These are phyloP conservation scores for Pezizomycotina sp. DNA, from an alignment of 2,329 filamentous ascomycete species.

Conservation along the genomic window DNA sequence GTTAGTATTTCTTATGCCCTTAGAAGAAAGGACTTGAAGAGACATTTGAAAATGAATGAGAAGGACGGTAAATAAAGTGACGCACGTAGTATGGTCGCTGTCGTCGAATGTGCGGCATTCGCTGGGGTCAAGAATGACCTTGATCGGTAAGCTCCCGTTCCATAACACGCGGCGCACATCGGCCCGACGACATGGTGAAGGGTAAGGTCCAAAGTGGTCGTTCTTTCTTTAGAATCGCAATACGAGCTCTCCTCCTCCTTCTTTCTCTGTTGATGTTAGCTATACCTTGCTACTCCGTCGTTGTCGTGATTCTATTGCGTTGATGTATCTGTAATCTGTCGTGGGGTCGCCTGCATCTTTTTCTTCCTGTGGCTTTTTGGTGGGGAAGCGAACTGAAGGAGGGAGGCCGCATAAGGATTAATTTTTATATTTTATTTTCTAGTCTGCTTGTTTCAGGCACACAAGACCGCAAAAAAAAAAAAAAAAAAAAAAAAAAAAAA, in stretches of 20 bases:
- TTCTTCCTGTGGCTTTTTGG: too few species aligned
- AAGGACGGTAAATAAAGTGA: too few species aligned
- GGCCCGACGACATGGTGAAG: too few species aligned
- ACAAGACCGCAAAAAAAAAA: too few species aligned
- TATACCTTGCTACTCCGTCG: background rate
- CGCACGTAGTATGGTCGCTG: conserved; percentile 24
- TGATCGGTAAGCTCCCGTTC: conserved; percentile 24
- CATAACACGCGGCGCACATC: conserved; percentile 23
- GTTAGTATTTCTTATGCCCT: conserved; percentile 4
- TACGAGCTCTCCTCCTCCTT: background rate
- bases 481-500: too few species aligned
- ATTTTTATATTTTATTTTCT: too few species aligned
- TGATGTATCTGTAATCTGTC: conserved; percentile 1
- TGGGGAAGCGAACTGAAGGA: too few species aligned
- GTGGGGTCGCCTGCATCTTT: too few species aligned
- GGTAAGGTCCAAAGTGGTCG: conserved; percentile 7
- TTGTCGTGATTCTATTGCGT: background rate
- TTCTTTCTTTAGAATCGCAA: conserved; percentile 3
- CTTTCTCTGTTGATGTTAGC: background rate
- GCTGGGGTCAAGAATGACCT: conserved; percentile 24
- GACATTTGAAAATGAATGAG: conserved; percentile 1
- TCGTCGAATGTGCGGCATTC: conserved; percentile 24
- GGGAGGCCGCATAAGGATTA: too few species aligned
- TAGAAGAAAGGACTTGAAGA: conserved; percentile 6
- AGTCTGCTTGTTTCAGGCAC: too few species aligned